phyloP scores from a whole-genome alignment of 495 filamentous ascomycete genomes.

The Bryoglossum gracile region DNA sequence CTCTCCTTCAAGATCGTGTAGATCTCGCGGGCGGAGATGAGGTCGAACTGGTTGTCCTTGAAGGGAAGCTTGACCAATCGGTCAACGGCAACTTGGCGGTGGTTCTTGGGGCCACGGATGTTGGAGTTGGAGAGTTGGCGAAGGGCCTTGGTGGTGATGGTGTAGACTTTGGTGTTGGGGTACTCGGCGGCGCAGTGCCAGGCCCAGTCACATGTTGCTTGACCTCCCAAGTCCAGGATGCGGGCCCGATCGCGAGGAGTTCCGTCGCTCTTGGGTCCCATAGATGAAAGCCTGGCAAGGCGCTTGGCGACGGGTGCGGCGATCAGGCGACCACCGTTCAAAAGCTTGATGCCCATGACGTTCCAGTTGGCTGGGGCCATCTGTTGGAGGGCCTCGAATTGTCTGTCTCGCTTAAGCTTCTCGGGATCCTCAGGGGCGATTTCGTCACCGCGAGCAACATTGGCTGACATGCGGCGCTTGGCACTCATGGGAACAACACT shows the following conservation, averaged over 20 bases:
- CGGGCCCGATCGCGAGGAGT: conserved; percentile 45
- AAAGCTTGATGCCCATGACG: conserved; percentile 64
- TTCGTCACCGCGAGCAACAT: conserved; percentile 51
- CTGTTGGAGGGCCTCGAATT: conserved; percentile 70
- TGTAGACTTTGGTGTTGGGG: conserved; percentile 78
- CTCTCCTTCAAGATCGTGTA: conserved; percentile 71
- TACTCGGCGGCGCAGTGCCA: conserved; percentile 86
- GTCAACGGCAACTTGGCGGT: conserved; percentile 68
- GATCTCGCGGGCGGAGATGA: conserved; percentile 84
- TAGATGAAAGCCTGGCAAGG: conserved; percentile 43
- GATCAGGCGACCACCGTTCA: conserved; percentile 76
- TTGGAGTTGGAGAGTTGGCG: conserved; percentile 58
- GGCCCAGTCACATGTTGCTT: conserved; percentile 84
- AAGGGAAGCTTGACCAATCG: conserved; percentile 79
- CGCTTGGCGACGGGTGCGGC: conserved; percentile 63
- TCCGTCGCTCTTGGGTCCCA: conserved; percentile 34
- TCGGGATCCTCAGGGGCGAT: conserved; percentile 46
- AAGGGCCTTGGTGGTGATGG: conserved; percentile 61
- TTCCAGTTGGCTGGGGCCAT: conserved; percentile 71
- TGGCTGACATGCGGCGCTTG: conserved; percentile 51
- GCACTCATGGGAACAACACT: conserved; percentile 47
- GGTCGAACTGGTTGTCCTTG: conserved; percentile 79
- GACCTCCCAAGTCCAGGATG: conserved; percentile 84
- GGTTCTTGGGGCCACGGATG: conserved; percentile 78
- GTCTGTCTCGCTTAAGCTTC: conserved; percentile 64